A percentile compares a stretch with the other conserved stretches of the same genome.
Evolutionary conservation across 108 stramenopile species (phyloP).

Genomic region (Nannochloropsis gaditana): DNA sequence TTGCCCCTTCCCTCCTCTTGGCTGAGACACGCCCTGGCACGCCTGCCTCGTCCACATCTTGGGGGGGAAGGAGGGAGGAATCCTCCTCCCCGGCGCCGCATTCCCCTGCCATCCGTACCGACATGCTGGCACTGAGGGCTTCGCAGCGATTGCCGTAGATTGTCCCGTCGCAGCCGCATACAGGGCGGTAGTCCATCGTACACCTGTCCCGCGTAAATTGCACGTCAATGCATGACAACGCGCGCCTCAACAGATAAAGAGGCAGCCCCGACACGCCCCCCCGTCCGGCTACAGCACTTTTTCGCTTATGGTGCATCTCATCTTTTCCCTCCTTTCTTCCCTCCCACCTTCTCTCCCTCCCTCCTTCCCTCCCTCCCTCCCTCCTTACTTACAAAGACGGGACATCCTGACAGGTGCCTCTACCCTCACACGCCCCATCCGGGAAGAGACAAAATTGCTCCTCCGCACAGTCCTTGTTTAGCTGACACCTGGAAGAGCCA

Average conservation of each 20-base stretch:
- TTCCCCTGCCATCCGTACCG: neutral
- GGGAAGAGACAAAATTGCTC: neutral
- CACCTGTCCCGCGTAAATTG: neutral
- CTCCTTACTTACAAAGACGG: neutral
- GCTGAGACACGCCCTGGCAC: neutral
- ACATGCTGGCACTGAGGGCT: neutral
- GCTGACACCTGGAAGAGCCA: neutral
- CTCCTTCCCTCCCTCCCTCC: neutral
- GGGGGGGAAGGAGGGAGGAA: constrained; percentile 12
- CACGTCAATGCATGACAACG: neutral
- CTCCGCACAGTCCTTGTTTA: neutral
- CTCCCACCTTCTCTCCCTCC: neutral
- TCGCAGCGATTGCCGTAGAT: constrained; percentile 12
- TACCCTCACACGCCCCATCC: neutral
- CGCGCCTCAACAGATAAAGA: neutral
- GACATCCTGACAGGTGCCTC: neutral
- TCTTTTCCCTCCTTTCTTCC: neutral
- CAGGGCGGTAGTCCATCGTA: neutral
- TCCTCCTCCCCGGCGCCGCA: neutral
- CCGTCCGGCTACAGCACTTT: neutral
- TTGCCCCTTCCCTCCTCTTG: neutral
- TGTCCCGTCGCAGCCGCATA: neutral
- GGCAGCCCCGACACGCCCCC: neutral
- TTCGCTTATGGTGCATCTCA: neutral
- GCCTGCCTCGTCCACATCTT: neutral